These are phyloP conservation scores for Nakataea oryzae DNA, from an alignment of 2,329 filamentous ascomycete genomes.

Conservation along the genomic window DNA sequence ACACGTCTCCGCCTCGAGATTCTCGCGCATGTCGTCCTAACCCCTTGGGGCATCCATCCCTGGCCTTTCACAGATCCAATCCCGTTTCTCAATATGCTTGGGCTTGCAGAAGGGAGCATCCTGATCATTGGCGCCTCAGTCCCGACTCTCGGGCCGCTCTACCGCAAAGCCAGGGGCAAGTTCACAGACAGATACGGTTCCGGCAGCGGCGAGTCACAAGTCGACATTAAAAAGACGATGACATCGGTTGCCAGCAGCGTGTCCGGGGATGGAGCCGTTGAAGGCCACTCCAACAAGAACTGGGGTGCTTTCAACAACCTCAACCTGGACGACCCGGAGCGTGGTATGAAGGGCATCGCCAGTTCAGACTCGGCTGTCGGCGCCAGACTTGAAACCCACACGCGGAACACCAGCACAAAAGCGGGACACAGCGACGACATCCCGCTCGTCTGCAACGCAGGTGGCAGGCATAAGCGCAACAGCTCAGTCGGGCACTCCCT, in stretches of 20 bases:
- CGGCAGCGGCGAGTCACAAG: background rate
- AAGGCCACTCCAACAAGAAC: background rate
- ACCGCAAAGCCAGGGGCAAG: slow-evolving; percentile 7
- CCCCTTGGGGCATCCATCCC: background rate
- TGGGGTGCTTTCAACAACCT: background rate
- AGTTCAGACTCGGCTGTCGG: background rate
- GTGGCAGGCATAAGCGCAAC: background rate
- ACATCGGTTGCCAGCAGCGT: background rate
- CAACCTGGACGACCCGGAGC: background rate
- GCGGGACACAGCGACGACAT: background rate
- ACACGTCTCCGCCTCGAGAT: background rate
- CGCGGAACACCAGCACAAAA: background rate
- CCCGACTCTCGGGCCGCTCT: slow-evolving; percentile 17
- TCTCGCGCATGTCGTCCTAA: background rate
- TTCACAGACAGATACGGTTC: background rate
- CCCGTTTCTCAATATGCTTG: slow-evolving; percentile 16
- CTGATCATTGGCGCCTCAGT: slow-evolving; percentile 17
- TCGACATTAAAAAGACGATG: background rate
- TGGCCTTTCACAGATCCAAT: slow-evolving; percentile 11
- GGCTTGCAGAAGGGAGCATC: slow-evolving; percentile 10
- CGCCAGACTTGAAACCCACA: background rate
- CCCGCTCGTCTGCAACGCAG: background rate
- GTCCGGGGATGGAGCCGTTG: background rate
- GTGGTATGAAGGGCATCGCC: background rate
- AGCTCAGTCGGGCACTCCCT: background rate